Conservation (phyloP, 2,329 filamentous ascomycete species). For the Exserohilum rostratum region DNA sequence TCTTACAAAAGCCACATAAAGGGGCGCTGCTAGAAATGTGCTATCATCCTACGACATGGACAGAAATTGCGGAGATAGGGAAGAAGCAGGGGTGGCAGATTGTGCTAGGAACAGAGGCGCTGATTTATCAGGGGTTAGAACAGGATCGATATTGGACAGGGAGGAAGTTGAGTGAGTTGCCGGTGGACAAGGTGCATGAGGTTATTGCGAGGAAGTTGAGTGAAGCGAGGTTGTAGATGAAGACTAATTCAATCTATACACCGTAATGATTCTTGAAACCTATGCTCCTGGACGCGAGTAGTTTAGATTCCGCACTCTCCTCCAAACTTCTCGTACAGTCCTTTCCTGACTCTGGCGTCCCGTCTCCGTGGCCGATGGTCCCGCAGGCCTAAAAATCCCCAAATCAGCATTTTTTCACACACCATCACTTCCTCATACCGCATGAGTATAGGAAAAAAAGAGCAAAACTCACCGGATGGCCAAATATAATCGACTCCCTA, state of each 20-base stretch:
- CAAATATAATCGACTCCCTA: conserved; percentile 74
- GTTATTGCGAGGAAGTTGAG: conserved; percentile 51
- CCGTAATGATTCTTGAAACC: not conserved
- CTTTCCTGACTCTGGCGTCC: conserved; percentile 72
- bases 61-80: conserved; percentile 67
- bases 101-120: conserved; percentile 74
- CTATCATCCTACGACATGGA: conserved; percentile 73
- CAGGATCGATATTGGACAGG: conserved; percentile 70
- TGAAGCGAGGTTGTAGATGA: conserved; percentile 30
- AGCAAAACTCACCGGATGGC: conserved; percentile 63
- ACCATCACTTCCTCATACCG: not conserved
- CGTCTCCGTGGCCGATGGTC: conserved; percentile 65
- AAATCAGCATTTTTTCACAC: not conserved
- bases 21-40: conserved; percentile 82
- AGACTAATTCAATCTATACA: too few species aligned
- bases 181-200: conserved; percentile 64
- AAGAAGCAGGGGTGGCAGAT: conserved; percentile 71
- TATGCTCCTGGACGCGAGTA: conserved; percentile 67
- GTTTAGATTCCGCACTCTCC: conserved; percentile 68
- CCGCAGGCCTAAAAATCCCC: conserved; percentile 62
- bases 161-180: conserved; percentile 62
- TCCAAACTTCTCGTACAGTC: conserved; percentile 75
- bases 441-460: not conserved
- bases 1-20: conserved; percentile 59
- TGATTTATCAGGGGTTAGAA: conserved; percentile 79